A percentile compares a stretch with the other conserved stretches of the same genome.
Conservation (phyloP, 2,329 filamentous ascomycete genomes). For the Aspergillus flavus region DNA sequence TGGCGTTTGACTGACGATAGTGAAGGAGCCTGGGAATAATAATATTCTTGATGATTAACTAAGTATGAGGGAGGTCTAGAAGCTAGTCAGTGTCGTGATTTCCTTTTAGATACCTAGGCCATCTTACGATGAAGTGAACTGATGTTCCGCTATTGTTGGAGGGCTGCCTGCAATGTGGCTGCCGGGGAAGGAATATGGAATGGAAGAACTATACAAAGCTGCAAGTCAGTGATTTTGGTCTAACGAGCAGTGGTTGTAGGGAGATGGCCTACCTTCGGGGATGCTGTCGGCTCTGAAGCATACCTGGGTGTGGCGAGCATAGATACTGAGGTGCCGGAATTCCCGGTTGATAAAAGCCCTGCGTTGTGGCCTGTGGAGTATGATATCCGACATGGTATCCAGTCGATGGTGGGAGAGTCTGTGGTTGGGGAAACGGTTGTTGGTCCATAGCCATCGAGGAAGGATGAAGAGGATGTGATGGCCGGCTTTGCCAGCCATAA, state of each 20-base stretch:
- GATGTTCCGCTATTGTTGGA: constrained; percentile 24
- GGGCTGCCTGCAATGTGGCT: constrained; percentile 22
- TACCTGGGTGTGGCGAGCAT: constrained; percentile 13
- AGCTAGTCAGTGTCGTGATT: constrained; percentile 13
- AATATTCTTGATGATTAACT: constrained; percentile 38
- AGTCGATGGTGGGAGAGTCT: constrained; percentile 26
- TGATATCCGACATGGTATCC: constrained; percentile 31
- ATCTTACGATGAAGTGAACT: constrained; percentile 29
- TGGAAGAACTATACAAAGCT: constrained; percentile 18
- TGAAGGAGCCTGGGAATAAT: constrained; percentile 33
- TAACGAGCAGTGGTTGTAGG: background rate
- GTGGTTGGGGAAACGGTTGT: constrained; percentile 27
- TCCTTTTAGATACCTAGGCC: background rate
- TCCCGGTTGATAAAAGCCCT: constrained; percentile 26
- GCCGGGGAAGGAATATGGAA: constrained; percentile 25
- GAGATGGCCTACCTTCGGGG: constrained; percentile 24
- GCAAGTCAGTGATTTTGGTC: constrained; percentile 4
- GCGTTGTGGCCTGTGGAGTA: constrained; percentile 23
- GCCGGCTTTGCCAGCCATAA: constrained; percentile 35
- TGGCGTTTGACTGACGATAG: constrained; percentile 30
- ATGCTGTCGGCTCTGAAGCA: constrained; percentile 20
- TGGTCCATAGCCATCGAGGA: constrained; percentile 31
- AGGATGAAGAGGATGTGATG: constrained; percentile 32
- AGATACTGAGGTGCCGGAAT: constrained; percentile 23
- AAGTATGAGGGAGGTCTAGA: constrained; percentile 36